phyloP scores from a whole-genome alignment of 305 asterid species.

The Fraxinus xanthoxyloides region DNA sequence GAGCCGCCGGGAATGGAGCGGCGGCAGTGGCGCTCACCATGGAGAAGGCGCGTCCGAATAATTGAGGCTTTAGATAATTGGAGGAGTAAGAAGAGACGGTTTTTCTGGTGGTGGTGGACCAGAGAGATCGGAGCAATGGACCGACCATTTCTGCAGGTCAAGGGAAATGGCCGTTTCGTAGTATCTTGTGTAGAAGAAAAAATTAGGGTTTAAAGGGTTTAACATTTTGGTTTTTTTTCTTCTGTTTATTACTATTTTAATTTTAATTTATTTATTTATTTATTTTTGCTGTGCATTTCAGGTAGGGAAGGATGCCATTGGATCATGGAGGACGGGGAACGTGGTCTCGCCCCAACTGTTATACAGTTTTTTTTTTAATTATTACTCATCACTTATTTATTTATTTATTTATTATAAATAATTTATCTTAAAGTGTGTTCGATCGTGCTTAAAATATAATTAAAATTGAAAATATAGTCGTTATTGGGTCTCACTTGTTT shows the following conservation, averaged over 20 bases:
- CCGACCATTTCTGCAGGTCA: constrained; percentile 55
- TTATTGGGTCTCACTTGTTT: too few relatives aligned
- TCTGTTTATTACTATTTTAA: not conserved
- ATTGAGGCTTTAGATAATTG: constrained; percentile 27
- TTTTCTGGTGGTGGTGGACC: constrained; percentile 54
- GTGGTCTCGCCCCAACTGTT: not conserved
- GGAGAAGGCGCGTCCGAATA: constrained; percentile 45
- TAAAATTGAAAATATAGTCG: too few relatives aligned
- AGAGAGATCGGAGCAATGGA: constrained; percentile 67
- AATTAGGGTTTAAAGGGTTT: constrained; percentile 21
- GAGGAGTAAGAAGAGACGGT: constrained; percentile 34
- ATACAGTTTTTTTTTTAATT: not conserved
- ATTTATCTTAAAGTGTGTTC: too few relatives aligned
- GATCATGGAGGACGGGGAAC: not conserved
- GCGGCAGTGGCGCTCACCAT: constrained; percentile 52
- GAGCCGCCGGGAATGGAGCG: constrained; percentile 32
- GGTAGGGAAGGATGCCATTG: not conserved
- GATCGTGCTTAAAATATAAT: too few relatives aligned
- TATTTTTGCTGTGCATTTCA: not conserved
- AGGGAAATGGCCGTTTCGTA: constrained; percentile 32
- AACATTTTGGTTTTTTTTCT: not conserved
- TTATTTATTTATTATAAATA: too few relatives aligned
- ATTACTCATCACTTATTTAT: not conserved
- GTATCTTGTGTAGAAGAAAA: constrained; percentile 9
- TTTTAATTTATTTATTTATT: not conserved